Percentiles rank a stretch among this genome's conserved stretches.
Evolutionary conservation across 2,329 filamentous ascomycete species (phyloP).

Genomic region (Gnomoniopsis smithogilvyi): DNA sequence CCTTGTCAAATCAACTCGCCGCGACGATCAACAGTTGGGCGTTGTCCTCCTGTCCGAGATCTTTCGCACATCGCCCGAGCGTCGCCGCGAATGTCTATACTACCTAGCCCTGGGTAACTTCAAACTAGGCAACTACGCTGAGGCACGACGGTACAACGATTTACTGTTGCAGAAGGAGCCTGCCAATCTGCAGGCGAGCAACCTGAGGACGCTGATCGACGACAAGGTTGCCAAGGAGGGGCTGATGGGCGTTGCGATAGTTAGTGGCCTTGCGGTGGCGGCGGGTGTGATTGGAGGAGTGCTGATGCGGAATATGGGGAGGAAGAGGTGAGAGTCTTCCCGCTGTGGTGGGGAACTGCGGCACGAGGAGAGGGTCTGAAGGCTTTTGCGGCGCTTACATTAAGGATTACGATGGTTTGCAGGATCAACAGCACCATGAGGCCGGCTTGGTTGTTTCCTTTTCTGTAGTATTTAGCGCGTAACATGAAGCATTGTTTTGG

Average conservation of each 20-base stretch:
- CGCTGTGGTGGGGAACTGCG: background rate
- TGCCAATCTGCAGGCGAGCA: slow-evolving; percentile 83
- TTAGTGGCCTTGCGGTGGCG: slow-evolving; percentile 87
- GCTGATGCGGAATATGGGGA: slow-evolving; percentile 71
- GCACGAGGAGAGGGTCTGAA: background rate
- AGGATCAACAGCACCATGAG: background rate
- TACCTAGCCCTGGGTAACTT: slow-evolving; percentile 97
- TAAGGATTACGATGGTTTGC: background rate
- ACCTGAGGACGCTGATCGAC: slow-evolving; percentile 84
- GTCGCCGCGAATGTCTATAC: slow-evolving; percentile 95
- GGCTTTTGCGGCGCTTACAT: background rate
- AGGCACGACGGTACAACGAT: slow-evolving; percentile 93
- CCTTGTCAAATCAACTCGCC: slow-evolving; percentile 85
- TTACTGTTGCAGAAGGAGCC: slow-evolving; percentile 87
- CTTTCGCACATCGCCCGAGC: slow-evolving; percentile 89
- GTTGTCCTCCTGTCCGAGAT: slow-evolving; percentile 94
- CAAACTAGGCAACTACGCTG: slow-evolving; percentile 96
- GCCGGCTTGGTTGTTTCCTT: background rate
- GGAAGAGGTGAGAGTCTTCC: slow-evolving; percentile 46
- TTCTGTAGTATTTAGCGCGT: background rate
- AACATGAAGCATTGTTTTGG: background rate
- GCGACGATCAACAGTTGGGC: slow-evolving; percentile 88
- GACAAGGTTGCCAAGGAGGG: slow-evolving; percentile 96
- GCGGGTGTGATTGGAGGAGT: slow-evolving; percentile 91
- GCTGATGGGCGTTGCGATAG: slow-evolving; percentile 88